Conservation (phyloP, 2,329 filamentous ascomycete genomes). For the Chrysoporthe puriensis region DNA sequence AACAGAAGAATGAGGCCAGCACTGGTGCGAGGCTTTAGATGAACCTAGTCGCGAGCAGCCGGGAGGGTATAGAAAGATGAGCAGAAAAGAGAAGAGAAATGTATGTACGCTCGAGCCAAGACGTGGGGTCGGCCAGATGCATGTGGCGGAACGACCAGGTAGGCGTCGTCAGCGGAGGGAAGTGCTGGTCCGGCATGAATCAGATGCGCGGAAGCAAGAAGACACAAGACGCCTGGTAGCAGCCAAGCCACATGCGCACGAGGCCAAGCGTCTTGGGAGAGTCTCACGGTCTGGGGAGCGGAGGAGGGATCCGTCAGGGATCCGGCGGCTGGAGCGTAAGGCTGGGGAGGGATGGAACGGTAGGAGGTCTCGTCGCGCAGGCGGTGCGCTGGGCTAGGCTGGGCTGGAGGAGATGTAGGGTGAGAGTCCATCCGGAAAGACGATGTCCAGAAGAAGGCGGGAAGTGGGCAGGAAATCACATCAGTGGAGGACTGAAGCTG, state of each 20-base stretch:
- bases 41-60: neutral
- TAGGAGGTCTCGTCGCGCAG: neutral
- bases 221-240: slow-evolving; percentile 21
- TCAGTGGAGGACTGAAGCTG: neutral
- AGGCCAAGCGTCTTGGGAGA: slow-evolving; percentile 23
- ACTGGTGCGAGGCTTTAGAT: neutral
- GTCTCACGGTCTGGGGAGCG: slow-evolving; percentile 20
- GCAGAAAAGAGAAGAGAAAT: neutral
- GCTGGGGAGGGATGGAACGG: neutral
- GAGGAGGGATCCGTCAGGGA: slow-evolving; percentile 14
- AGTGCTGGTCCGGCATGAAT: slow-evolving; percentile 17
- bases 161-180: slow-evolving; percentile 2
- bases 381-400: neutral
- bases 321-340: slow-evolving; percentile 6
- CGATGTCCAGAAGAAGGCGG: neutral
- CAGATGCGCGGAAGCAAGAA: slow-evolving; percentile 9
- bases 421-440: neutral
- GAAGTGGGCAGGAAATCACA: neutral
- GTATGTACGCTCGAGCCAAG: neutral
- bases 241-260: slow-evolving; percentile 27
- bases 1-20: neutral
- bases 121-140: neutral
- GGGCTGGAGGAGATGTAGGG: neutral
- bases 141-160: neutral
- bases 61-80: slow-evolving; percentile 1